Conservation (phyloP, 345 rosid genomes). For the Syzygium jambos region DNA sequence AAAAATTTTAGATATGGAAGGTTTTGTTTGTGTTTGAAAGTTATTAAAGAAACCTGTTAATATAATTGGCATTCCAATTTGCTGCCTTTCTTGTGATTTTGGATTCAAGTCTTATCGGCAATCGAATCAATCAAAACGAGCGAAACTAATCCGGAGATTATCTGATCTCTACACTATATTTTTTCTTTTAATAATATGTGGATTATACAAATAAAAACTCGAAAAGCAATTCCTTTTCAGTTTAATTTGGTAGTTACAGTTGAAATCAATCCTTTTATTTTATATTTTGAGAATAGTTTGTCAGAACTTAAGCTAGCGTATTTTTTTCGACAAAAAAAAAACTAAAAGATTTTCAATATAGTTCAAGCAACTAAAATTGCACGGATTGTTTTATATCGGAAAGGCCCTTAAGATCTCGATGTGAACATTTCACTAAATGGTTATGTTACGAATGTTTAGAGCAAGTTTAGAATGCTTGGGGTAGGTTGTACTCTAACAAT, state of each 20-base stretch:
- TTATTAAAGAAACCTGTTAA: neutral
- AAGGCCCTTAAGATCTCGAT: rapidly evolving
- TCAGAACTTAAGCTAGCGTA: neutral
- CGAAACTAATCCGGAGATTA: neutral
- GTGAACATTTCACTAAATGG: neutral
- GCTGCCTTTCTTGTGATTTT: neutral
- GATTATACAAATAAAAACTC: neutral
- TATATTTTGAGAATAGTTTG: rapidly evolving
- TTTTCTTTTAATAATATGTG: neutral
- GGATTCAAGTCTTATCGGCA: rapidly evolving
- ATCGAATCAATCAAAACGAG: rapidly evolving
- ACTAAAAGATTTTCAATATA: neutral
- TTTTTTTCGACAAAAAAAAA: too few species aligned
- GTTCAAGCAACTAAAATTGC: neutral
- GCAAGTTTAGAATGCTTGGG: neutral
- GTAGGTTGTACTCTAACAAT: neutral
- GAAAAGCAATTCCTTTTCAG: rapidly evolving
- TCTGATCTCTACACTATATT: rapidly evolving
- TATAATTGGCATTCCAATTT: neutral
- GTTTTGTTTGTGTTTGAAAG: neutral
- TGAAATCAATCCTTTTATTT: neutral
- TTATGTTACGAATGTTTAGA: neutral
- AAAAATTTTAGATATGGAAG: neutral
- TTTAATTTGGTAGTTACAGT: neutral
- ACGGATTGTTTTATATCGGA: rapidly evolving